Evolutionary conservation across 257 asterid species (phyloP), one percentile per base, ranked within the genome.

Genomic region (Ehretia macrophylla): DNA sequence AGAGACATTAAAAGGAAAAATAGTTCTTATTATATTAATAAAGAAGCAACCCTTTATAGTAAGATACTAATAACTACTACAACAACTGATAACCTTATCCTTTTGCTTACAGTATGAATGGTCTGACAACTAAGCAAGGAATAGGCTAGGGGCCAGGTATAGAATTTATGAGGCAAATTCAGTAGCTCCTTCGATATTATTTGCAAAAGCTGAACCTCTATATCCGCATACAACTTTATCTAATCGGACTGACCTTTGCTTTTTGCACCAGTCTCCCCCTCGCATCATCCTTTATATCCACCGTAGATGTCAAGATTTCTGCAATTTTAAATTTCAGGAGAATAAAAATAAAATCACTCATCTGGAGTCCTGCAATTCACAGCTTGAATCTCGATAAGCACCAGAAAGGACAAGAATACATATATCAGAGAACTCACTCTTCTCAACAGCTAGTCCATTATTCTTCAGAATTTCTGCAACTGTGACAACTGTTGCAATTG

Each of bases 391-490:
- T n/a, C 19, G 42, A 38, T 16, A 45, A 49, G 49, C 45, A 19
- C 51, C 10, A 49, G 45, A n/a, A 20, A 51, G 59, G 17, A 51
- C 44, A n/a, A 12, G 27, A n/a, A 66, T 17, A 32, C 14, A 32
- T 17, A 46, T 52, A 2, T 42, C 4, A 42, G 47, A 42, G 35
- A 65, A 72, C 96, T 82, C 82, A 89, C 97, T 86, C 84, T 89
- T 89, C 77, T 89, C 97, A 62, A 81, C 74, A 64, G 97, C 97
- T 67, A 89, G 75, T 61, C 97, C 97, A 69, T 78, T 83, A 72
- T 89, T 89, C 81, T 89, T 89, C 78, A 86, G 78, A 56, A 89
- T 89, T 76, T 89, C 95, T 18, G 97, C 94, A 21, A 89, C 57
- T 38, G 92, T 80, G 67, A 86, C 95, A 58, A 82, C 97, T 16